Conservation (phyloP, 179 eudicot genomes). For the Beta macrorhiza region DNA sequence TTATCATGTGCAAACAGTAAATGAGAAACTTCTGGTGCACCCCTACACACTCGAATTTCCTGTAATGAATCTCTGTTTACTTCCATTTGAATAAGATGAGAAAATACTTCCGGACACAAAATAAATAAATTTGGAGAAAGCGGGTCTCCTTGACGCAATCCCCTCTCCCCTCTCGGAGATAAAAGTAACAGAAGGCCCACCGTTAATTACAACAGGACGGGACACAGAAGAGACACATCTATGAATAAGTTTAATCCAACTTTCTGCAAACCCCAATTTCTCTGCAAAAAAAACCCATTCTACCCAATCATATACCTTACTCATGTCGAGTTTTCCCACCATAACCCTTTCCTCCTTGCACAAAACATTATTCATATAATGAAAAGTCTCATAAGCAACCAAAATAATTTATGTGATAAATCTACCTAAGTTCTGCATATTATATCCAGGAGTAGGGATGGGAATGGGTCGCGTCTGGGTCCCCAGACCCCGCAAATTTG, state of each 20-base stretch:
- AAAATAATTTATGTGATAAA: not conserved
- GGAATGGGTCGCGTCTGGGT: too few species aligned
- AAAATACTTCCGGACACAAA: not conserved
- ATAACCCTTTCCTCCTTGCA: not conserved
- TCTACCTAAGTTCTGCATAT: not conserved
- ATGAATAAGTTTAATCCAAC: not conserved
- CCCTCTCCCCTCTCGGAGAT: not conserved
- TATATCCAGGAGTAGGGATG: too few species aligned
- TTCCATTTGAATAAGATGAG: not conserved
- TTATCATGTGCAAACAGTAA: slow-evolving; percentile 14
- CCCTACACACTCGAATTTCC: not conserved
- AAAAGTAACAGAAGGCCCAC: not conserved
- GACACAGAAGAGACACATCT: not conserved
- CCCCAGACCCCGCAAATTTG: too few species aligned
- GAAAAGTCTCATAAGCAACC: not conserved
- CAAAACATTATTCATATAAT: not conserved
- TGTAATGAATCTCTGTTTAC: not conserved
- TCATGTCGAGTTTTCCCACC: not conserved
- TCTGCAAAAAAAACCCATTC: not conserved
- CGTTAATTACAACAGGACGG: not conserved
- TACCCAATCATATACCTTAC: not conserved
- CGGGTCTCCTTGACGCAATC: too few species aligned
- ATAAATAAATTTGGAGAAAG: too few species aligned
- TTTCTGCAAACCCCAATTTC: not conserved
- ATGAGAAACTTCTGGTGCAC: not conserved